phyloP scores from a whole-genome alignment of 2,329 filamentous ascomycete genomes.

The Colletotrichum falcatum region DNA sequence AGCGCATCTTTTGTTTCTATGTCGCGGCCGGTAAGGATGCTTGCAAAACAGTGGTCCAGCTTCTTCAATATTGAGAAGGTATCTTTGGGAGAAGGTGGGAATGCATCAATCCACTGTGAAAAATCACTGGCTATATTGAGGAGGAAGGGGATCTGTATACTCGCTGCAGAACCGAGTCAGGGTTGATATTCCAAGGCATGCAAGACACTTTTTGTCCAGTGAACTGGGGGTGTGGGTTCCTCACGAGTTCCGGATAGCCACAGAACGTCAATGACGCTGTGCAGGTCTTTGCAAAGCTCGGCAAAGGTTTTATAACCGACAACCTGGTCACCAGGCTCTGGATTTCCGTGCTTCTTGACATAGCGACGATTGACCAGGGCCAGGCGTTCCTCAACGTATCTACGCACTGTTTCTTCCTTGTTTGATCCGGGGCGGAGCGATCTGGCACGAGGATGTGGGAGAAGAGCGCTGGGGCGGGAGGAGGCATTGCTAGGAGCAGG shows the following conservation, averaged over 20 bases:
- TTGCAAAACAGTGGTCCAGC: slow-evolving; percentile 85
- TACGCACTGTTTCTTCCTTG: slow-evolving; percentile 70
- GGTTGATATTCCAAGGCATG: not conserved
- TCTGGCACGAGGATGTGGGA: slow-evolving; percentile 68
- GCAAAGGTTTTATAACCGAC: slow-evolving; percentile 70
- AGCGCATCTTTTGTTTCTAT: slow-evolving; percentile 72
- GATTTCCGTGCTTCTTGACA: slow-evolving; percentile 67
- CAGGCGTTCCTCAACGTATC: slow-evolving; percentile 67
- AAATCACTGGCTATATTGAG: slow-evolving; percentile 81
- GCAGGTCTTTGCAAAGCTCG: slow-evolving; percentile 80
- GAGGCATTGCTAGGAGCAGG: slow-evolving; percentile 66
- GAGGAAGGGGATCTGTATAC: slow-evolving; percentile 85
- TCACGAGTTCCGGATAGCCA: slow-evolving; percentile 90
- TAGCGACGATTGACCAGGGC: slow-evolving; percentile 68
- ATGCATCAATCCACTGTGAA: slow-evolving; percentile 77
- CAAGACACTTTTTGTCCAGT: not conserved
- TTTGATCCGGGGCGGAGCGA: slow-evolving; percentile 66
- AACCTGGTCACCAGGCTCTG: slow-evolving; percentile 60
- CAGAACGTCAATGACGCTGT: slow-evolving; percentile 80
- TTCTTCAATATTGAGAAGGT: slow-evolving; percentile 81
- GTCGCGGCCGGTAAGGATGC: slow-evolving; percentile 76
- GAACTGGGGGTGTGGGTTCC: slow-evolving; percentile 47
- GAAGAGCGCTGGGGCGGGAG: slow-evolving; percentile 49
- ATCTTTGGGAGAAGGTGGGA: slow-evolving; percentile 74
- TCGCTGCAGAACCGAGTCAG: slow-evolving; percentile 62